Evolutionary conservation across 1,139 yeast species (phyloP).

Genomic region (Diutina sp.): DNA sequence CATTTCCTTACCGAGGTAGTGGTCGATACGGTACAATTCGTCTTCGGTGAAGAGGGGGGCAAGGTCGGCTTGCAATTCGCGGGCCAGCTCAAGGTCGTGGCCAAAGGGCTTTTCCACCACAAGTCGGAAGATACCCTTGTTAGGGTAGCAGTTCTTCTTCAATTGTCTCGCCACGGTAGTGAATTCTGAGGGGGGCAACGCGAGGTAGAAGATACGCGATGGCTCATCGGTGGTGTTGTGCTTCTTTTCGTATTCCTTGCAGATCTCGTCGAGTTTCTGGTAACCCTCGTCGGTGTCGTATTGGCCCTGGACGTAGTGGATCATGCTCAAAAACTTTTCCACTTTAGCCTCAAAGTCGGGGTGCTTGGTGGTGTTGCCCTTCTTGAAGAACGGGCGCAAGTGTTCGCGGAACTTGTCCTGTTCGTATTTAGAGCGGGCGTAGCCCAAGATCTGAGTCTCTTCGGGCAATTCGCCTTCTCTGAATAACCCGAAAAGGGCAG

Average conservation of each 20-base stretch:
- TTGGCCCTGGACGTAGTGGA: conserved; percentile 62
- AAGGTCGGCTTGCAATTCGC: conserved; percentile 62
- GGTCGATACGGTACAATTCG: conserved; percentile 91
- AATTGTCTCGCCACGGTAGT: conserved; percentile 64
- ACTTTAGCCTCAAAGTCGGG: conserved; percentile 25
- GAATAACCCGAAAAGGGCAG: conserved; percentile 59
- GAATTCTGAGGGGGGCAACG: conserved; percentile 90
- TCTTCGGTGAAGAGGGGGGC: conserved; percentile 85
- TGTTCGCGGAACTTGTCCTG: conserved; percentile 56
- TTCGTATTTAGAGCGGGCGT: conserved; percentile 72
- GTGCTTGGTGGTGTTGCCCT: conserved; percentile 34
- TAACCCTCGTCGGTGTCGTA: conserved; percentile 76
- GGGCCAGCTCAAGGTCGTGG: conserved; percentile 68
- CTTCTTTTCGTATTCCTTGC: conserved; percentile 46
- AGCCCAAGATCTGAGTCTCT: conserved; percentile 69
- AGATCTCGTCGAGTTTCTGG: conserved; percentile 35
- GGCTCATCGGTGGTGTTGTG: conserved; percentile 37
- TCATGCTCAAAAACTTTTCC: conserved; percentile 50
- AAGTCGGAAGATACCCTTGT: conserved; percentile 56
- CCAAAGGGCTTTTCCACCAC: conserved; percentile 98
- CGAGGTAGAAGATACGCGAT: conserved; percentile 70
- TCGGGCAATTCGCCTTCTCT: conserved; percentile 73
- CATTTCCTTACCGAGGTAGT: conserved; percentile 95
- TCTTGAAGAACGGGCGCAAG: conserved; percentile 47
- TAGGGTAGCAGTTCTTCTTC: conserved; percentile 52